phyloP scores from a whole-genome alignment of 306 rosid species.

The Cucumis cinereus region DNA sequence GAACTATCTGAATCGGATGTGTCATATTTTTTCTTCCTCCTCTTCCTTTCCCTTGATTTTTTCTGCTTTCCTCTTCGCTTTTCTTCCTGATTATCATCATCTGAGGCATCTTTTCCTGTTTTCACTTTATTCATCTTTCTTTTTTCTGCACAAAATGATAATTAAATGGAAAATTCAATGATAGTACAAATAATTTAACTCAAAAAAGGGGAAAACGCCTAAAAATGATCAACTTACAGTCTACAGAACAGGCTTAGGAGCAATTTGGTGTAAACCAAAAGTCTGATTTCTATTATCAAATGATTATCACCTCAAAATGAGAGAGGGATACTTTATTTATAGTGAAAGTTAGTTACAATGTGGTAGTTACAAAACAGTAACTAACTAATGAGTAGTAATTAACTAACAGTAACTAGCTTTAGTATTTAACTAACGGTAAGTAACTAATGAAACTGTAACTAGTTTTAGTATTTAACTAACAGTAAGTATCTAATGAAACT shows the following conservation, averaged over 20 bases:
- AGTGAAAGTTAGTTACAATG: too few relatives aligned
- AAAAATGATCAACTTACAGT: neutral
- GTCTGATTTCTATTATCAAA: too few relatives aligned
- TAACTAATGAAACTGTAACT: too few relatives aligned
- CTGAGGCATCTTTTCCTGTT: conserved; percentile 35
- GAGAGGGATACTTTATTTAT: too few relatives aligned
- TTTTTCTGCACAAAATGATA: conserved; percentile 29
- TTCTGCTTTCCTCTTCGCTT: conserved; percentile 49
- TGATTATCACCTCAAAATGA: too few relatives aligned
- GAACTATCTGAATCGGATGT: conserved; percentile 62
- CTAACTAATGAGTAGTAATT: too few relatives aligned
- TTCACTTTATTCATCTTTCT: conserved; percentile 36
- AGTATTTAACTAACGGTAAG: too few relatives aligned
- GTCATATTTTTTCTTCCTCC: conserved; percentile 50
- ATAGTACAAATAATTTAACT: neutral
- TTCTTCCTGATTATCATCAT: conserved; percentile 39
- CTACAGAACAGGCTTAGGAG: neutral
- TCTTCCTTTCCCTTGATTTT: conserved; percentile 55
- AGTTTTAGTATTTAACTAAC: too few relatives aligned
- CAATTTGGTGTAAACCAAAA: too few relatives aligned
- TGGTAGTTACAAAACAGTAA: too few relatives aligned
- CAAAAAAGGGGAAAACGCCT: neutral
- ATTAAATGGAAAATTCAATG: neutral
- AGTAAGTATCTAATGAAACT: too few relatives aligned
- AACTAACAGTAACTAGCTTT: too few relatives aligned